phyloP scores from a whole-genome alignment of 2,329 filamentous ascomycete species.

The Mycocentrospora acerina region DNA sequence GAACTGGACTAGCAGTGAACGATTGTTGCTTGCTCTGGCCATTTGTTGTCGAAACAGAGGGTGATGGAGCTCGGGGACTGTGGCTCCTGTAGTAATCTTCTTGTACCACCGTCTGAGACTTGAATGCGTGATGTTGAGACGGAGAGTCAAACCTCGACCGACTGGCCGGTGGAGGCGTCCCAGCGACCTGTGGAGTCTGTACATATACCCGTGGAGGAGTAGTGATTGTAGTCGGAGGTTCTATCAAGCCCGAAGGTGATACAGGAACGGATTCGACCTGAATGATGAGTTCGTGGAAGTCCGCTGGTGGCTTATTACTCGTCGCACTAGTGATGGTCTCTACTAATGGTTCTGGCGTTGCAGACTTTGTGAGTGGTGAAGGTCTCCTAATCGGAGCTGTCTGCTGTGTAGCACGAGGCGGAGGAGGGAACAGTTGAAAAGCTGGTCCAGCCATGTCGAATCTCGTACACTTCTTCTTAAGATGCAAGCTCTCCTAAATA shows the following conservation, averaged over 20 bases:
- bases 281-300: constrained; percentile 44
- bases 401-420: constrained; percentile 36
- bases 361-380: constrained; percentile 25
- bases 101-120: constrained; percentile 17
- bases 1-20: constrained; percentile 28
- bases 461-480: constrained; percentile 14
- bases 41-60: constrained; percentile 16
- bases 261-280: constrained; percentile 43
- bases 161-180: constrained; percentile 24
- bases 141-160: constrained; percentile 25
- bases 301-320: constrained; percentile 29
- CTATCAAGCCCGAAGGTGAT: constrained; percentile 31
- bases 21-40: constrained; percentile 12
- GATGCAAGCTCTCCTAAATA: constrained; percentile 20
- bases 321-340: constrained; percentile 35
- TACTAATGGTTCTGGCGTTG: constrained; percentile 31
- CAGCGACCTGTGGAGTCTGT: constrained; percentile 17
- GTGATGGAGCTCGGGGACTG: constrained; percentile 24
- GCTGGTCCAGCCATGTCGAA: constrained; percentile 38
- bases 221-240: constrained; percentile 20
- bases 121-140: constrained; percentile 20
- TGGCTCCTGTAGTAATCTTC: constrained; percentile 21
- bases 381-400: constrained; percentile 34
- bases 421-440: constrained; percentile 43
- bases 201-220: constrained; percentile 33